phyloP scores from a whole-genome alignment of 495 filamentous ascomycete genomes.

The Elaphomyces granulatus region DNA sequence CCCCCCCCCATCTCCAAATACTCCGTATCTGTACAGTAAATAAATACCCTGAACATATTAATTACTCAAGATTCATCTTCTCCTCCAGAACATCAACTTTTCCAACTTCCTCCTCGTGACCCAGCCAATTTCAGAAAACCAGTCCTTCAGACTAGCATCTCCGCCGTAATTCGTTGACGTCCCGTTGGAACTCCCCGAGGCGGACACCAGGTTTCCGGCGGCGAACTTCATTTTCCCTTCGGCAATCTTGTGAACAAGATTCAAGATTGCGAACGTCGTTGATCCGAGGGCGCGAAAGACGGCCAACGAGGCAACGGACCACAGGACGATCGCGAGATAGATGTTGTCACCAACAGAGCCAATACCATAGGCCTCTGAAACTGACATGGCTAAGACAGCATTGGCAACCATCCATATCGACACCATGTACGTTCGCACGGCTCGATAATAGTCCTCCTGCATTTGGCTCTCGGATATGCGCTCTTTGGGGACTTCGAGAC shows the following conservation, averaged over 20 bases:
- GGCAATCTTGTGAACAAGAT: conserved; percentile 67
- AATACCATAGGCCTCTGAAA: conserved; percentile 70
- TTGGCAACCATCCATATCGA: conserved; percentile 92
- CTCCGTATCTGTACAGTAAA: no score
- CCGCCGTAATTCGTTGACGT: conserved; percentile 23
- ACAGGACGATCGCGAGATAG: conserved; percentile 87
- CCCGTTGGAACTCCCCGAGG: conserved; percentile 14
- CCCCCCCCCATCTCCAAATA: no score
- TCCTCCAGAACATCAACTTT: conserved; percentile 34
- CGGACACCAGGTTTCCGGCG: conserved; percentile 24
- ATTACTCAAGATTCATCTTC: conserved; percentile 18
- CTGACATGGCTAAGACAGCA: conserved; percentile 81
- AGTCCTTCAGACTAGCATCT: conserved; percentile 22
- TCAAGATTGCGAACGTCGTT: conserved; percentile 68
- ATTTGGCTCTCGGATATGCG: conserved; percentile 57
- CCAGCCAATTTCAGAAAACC: conserved; percentile 25
- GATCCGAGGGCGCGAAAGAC: conserved; percentile 69
- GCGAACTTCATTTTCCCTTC: conserved; percentile 64
- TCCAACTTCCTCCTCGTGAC: conserved; percentile 19
- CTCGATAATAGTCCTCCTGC: conserved; percentile 97
- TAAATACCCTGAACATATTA: no score
- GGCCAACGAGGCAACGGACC: conserved; percentile 77
- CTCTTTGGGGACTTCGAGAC: conserved; percentile 60
- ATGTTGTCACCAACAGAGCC: conserved; percentile 61
- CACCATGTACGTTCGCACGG: conserved; percentile 97